Conservation (phyloP, 106 monocot genomes). For the Platanthera zijinensis region DNA sequence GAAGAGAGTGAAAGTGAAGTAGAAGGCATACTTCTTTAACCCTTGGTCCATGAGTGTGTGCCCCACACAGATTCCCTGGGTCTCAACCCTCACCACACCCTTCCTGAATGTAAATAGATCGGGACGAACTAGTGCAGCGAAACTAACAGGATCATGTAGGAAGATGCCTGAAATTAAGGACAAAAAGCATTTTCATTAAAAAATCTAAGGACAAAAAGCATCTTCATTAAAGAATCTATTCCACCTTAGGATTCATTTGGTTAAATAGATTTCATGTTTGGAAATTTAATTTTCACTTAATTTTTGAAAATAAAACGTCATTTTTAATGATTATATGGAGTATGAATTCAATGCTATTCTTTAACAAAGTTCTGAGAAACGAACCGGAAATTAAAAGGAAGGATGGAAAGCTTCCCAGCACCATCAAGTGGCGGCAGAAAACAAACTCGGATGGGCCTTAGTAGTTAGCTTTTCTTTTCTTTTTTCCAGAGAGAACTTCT, state of each 20-base stretch:
- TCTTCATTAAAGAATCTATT: not conserved
- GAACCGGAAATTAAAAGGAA: too few species aligned
- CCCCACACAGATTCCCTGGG: conserved; percentile 81
- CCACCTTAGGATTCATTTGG: not conserved
- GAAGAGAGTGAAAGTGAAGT: conserved; percentile 2
- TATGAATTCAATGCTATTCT: too few species aligned
- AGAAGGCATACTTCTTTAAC: conserved; percentile 50
- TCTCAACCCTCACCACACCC: conserved; percentile 95
- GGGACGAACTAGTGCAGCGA: conserved; percentile 61
- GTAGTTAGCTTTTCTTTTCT: too few species aligned
- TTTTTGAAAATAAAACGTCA: too few species aligned
- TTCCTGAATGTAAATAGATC: conserved; percentile 83
- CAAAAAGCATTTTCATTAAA: not conserved
- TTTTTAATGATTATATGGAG: too few species aligned
- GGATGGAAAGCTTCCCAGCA: too few species aligned
- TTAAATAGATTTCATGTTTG: too few species aligned
- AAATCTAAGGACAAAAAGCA: not conserved
- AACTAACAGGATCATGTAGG: conserved; percentile 88
- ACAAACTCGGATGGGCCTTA: too few species aligned
- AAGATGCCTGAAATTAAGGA: conserved; percentile 47
- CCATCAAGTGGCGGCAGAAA: too few species aligned
- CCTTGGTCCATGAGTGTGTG: conserved; percentile 95
- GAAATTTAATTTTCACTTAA: too few species aligned
- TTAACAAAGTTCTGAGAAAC: too few species aligned
- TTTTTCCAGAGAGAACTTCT: too few species aligned